Conservation (phyloP, 305 asterid species). For the Solanum aculeatissimum region DNA sequence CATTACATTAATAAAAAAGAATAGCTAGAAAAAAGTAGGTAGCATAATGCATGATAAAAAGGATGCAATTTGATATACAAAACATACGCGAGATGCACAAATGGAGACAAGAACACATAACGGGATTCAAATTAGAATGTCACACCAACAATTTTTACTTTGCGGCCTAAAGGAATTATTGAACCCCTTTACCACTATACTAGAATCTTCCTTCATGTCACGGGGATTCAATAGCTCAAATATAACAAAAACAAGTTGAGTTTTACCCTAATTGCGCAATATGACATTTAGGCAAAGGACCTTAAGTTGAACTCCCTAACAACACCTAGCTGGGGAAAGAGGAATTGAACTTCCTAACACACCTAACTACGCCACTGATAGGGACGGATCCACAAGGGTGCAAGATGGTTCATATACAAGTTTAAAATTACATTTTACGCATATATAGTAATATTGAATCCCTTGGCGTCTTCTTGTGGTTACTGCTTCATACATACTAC, state of each 20-base stretch:
- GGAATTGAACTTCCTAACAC: background rate
- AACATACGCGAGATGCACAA: background rate
- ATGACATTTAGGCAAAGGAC: background rate
- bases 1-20: background rate
- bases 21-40: background rate
- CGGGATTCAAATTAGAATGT: background rate
- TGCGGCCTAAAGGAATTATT: background rate
- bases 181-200: background rate
- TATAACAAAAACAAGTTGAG: background rate
- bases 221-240: background rate
- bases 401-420: background rate
- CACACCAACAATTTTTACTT: background rate
- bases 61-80: background rate
- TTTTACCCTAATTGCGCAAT: background rate
- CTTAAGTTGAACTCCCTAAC: background rate
- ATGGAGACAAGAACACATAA: background rate
- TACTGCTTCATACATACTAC: background rate
- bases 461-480: too few relatives aligned
- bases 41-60: background rate
- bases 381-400: too few relatives aligned
- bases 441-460: too few relatives aligned
- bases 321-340: background rate
- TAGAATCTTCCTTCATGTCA: background rate
- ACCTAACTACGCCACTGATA: background rate
- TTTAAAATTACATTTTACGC: background rate